Base-by-base conservation (phyloP, 2,329 filamentous ascomycete genomes). In the Venturia pyrina region DNA sequence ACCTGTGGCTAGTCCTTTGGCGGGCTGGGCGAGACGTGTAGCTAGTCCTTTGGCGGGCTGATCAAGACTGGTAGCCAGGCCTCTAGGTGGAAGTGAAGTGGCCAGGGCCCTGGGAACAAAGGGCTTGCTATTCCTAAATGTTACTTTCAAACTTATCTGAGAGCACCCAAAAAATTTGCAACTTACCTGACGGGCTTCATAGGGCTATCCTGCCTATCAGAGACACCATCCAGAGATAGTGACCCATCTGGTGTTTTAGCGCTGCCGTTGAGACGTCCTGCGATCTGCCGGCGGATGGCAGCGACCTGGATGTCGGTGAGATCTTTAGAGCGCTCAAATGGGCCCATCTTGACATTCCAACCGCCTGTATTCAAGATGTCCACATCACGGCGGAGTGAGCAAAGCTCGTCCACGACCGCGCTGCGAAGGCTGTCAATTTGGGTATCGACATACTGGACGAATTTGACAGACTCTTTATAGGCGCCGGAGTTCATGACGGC, bases 311-410 rank as follows among this genome's bases (percentile, higher is more conserved):
- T n/a, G 19, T 44, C 40, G 10, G 24, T 32, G 28, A 34, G 13
- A 19, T 19, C 11, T 11, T 63, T 46, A 19, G 61, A 43, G 4
- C 46, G 32, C 46, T 62, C 24, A 41, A 66, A 68, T 17, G 70
- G 67, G 5, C 69, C 68, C 37, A 72, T 65, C 15, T 65, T 69
- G 46, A 71, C 67, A 3, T 65, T 65, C 70, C 68, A 72, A 15
- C 66, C 65, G 8, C 69, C 70, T 44, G 68, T 69, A 63, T 70
- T 70, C 37, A 71, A 21, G 24, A 64, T 68, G 28, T 72, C 70
- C 32, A 75, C 66, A 2, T 70, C 70, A 15, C 60, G 65, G 24
- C 66, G 66, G 43, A 75, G 68, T 7, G 46, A 57, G 41, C 71
- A 66, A 10, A 69, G 50, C 59, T 65, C 66, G n/a, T 67, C 50